Base-by-base conservation (phyloP, 495 filamentous ascomycete species). In the Trichoderma reesei region DNA sequence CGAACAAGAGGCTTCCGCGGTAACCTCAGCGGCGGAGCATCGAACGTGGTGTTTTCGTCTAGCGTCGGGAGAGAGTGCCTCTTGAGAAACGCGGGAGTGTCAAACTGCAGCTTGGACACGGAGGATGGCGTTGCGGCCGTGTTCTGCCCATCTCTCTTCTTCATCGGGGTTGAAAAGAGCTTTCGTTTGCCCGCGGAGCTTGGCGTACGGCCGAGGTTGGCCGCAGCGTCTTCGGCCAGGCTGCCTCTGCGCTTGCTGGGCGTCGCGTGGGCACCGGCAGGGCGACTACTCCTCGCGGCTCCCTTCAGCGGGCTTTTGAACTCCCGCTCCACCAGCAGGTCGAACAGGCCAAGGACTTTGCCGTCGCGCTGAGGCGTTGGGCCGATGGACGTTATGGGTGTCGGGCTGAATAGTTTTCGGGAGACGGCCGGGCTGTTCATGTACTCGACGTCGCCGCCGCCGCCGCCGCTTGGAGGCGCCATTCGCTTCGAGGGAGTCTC, bases 321-420 rank as follows among this genome's bases (percentile, higher is more conserved):
- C 4, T 80, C 75, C 2, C 86, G 83, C 44, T 84, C 82, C 31
- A 83, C 83, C 6, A 96, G 80, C 36, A 92, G 79, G 71, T 98
- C 94, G 69, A 98, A 98, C n/a, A 98, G 74, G 4, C 94, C 93
- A 0, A 98, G 78, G 1, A 94, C 84, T 44, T 83, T 85, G 13
- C 94, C 94, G 73, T 96, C 90, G 65, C 88, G 88, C 68, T 97
- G 92, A 2, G 94, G 94, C 1, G 94, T 98, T 2, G 92, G 92
- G 7, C 92, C 92, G 67, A 97, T 76, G 42, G 73, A 78, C 63
- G 78, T 75, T 36, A 79, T 73, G 69, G 83, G 59, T 67, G 76
- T 64, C 1, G 86, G 87, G 65, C 85, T 87, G 74, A 86, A 86
- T 26, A 87, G 76, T 60, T 81, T 82, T 7, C 84, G 78, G 10